A percentile compares a stretch with the other conserved stretches of the same genome.
These are phyloP conservation scores for Tricharina praecox DNA, from an alignment of 495 filamentous ascomycete genomes.

Conservation along the genomic window DNA sequence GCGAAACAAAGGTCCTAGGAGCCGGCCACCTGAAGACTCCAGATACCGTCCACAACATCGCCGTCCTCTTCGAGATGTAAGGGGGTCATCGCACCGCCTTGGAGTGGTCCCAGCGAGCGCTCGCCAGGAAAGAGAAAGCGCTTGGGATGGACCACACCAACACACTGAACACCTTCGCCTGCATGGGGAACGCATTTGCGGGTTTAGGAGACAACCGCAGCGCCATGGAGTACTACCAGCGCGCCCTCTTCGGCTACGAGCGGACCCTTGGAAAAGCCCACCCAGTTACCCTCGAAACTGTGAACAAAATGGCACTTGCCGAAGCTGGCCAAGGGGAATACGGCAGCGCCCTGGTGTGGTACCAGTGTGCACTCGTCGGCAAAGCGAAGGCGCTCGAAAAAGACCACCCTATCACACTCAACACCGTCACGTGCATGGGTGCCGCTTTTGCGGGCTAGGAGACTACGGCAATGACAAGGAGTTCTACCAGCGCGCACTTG, in stretches of 20 bases:
- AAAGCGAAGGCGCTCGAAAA: constrained; percentile 20
- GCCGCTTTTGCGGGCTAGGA: constrained; percentile 9
- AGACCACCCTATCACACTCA: constrained; percentile 21
- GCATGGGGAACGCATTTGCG: constrained; percentile 7
- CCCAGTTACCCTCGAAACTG: constrained; percentile 10
- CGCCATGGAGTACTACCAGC: constrained; percentile 16
- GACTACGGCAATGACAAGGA: constrained; percentile 14
- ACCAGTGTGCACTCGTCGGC: constrained; percentile 11
- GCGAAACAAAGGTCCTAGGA: constrained; percentile 11
- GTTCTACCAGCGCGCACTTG: constrained; percentile 5
- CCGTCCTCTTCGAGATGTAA: neutral
- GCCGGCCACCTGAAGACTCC: constrained; percentile 14
- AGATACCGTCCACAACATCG: constrained; percentile 10
- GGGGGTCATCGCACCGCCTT: constrained; percentile 18
- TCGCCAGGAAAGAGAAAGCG: constrained; percentile 20
- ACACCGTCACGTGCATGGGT: constrained; percentile 8
- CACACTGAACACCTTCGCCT: constrained; percentile 12
- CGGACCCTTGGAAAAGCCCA: constrained; percentile 13
- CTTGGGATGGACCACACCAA: constrained; percentile 23
- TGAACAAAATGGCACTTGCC: constrained; percentile 8
- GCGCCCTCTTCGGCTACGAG: constrained; percentile 11
- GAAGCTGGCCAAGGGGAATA: constrained; percentile 3
- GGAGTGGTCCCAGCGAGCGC: constrained; percentile 17
- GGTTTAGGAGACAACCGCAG: constrained; percentile 13
- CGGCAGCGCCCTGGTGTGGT: constrained; percentile 15